Evolutionary conservation across 805 yeast species (phyloP), one percentile per base, ranked within the genome.

Genomic region (Candida caryicola): DNA sequence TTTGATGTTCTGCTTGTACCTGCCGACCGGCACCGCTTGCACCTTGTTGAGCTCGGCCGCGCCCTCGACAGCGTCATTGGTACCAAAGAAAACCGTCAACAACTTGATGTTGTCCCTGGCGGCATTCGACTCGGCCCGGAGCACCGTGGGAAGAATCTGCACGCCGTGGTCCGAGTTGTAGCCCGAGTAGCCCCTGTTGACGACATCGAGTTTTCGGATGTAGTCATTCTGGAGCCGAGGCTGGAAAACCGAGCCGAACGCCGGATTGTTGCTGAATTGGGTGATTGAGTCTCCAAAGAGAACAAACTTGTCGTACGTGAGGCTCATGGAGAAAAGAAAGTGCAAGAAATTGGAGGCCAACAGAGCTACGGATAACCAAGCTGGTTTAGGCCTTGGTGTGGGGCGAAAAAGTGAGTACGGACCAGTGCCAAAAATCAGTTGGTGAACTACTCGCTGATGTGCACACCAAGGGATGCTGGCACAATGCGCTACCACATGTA

Each of bases 141-240:
- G 58, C 4, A 85, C 48, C 33, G 67, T 59, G 13, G 64, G 66
- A 19, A 67, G 47, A 5, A 65, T 45, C 1, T 45, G 29, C 7
- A 66, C 51, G 0, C 77, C 88, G 62, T 81, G 81, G 25, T 77
- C 74, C 0, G 89, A 62, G 48, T 74, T 85, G 63, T 85, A 89
- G 0, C 97, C 96, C 1, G 79, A 55, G 51, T 66, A 86, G 0
- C 97, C 97, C 41, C 95, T 66, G 29, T 76, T 80, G 1, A 88
- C 52, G 2, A 90, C 65, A 46, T 86, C 91, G 32, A 86, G 49
- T 52, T 71, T 76, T 31, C 95, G 70, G 2, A 69, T 59, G 54
- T 85, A 85, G n/a, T 30, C 23, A 21, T 67, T 51, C 27, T 63
- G 69, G 17, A 83, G 51, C 0, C 74, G 79, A 0, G 83, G 69